Evolutionary conservation across 129 eudicot species (phyloP), one percentile per base, ranked within the genome.

Genomic region (Flaveria sonorensis): DNA sequence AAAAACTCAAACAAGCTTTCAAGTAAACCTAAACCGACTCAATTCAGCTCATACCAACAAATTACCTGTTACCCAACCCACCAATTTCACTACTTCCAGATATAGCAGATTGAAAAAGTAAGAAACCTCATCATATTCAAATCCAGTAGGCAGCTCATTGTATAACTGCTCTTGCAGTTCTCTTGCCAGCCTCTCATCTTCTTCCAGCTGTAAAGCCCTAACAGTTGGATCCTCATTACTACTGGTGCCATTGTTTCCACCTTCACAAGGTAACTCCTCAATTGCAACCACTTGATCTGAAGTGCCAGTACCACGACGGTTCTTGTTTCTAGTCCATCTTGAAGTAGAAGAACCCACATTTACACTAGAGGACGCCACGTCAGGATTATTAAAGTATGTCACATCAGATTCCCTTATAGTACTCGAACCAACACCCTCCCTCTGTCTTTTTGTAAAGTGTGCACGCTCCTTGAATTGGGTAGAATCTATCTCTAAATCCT

Each of bases 161-260:
- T 95, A 95, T 51, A 95, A 79, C 80, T 95, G 97, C 82, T 95
- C 99, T 77, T 95, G 99, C 64, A 95, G 89, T 77, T 95, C 92
- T 79, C 92, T 85, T 46, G 99, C 99, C 65, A 95, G 73, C 85
- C 79, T 86, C 79, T 95, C 99, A 89, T 95, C 99, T 60, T 89
- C 90, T 70, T 95, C 90, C 55, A 91, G 79, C 81, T 95, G 99
- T 82, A 85, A 69, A 2, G 86, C 89, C 88, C 83, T 89, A 64
- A 74, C 88, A 81, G 77, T 85, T 13, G 82, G 63, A 69, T 79
- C 91, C 77, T 75, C 83, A 36, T 67, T 79, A 81, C 81, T 75
- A 65, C 63, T 52, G 51, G 15, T 51, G 23, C 74, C 76, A 79
- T 80, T 24, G 57, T 48, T 77, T 78, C 84, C 84, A 30, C 20